These are phyloP conservation scores for Danielozyma ontarioensis DNA, from an alignment of 805 yeast species.

Conservation along the genomic window DNA sequence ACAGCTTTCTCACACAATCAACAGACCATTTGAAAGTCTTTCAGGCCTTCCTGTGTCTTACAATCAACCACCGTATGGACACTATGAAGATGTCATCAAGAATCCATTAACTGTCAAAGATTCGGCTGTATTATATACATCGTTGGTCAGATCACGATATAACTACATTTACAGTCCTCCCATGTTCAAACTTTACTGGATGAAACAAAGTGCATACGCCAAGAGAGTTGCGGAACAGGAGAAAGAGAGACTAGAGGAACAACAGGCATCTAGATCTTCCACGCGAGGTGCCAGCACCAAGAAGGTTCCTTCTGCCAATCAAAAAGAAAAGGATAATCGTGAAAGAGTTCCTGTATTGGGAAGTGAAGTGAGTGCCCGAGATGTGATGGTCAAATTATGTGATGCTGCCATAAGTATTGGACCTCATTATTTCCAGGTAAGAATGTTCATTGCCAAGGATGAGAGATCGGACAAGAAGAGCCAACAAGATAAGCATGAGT, in stretches of 20 bases:
- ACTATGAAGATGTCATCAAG: conserved; percentile 44
- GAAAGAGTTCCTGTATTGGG: conserved; percentile 32
- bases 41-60: conserved; percentile 65
- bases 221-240: conserved; percentile 37
- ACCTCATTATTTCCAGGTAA: conserved; percentile 74
- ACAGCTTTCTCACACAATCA: conserved; percentile 28
- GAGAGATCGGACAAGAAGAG: conserved; percentile 54
- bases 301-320: not conserved
- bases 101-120: conserved; percentile 69
- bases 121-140: conserved; percentile 64
- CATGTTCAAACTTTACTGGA: conserved; percentile 80
- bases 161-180: conserved; percentile 51
- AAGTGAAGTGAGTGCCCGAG: conserved; percentile 55
- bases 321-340: conserved; percentile 10
- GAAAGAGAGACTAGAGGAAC: conserved; percentile 18
- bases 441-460: conserved; percentile 81
- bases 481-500: conserved; percentile 16
- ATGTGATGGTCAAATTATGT: conserved; percentile 82
- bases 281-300: not conserved
- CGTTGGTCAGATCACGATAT: conserved; percentile 69
- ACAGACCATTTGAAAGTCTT: conserved; percentile 61
- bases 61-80: conserved; percentile 57
- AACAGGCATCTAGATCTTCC: conserved; percentile 22
- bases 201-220: conserved; percentile 56
- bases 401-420: conserved; percentile 73